Evolutionary conservation across 1,139 yeast species (phyloP).

Genomic region (Pichia terricola): DNA sequence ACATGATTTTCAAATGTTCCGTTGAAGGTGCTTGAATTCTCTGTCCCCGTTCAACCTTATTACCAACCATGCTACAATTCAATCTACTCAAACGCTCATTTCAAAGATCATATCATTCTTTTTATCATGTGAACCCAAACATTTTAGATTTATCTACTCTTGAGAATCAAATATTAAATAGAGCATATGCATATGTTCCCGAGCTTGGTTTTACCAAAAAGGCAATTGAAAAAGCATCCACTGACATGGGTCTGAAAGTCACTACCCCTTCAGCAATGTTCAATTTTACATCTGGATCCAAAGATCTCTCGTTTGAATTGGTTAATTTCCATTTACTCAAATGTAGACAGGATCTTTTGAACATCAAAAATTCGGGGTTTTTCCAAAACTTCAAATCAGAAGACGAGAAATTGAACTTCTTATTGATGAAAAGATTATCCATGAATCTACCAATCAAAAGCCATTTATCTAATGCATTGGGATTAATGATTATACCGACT

Average conservation of each 20-base stretch:
- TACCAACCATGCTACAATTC: too few species aligned
- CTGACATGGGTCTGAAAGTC: slow-evolving; percentile 45
- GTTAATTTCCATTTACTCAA: slow-evolving; percentile 56
- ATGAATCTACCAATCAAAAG: slow-evolving; percentile 48
- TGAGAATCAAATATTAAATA: slow-evolving; percentile 30
- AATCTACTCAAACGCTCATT: too few species aligned
- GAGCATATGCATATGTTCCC: slow-evolving; percentile 53
- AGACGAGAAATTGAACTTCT: slow-evolving; percentile 30
- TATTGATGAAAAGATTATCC: slow-evolving; percentile 52
- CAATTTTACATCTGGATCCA: slow-evolving; percentile 31
- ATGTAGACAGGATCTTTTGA: slow-evolving; percentile 38
- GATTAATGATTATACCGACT: slow-evolving; percentile 45
- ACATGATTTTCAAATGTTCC: too few species aligned
- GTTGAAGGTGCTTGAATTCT: too few species aligned
- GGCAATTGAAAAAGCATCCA: slow-evolving; percentile 54
- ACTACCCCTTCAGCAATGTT: slow-evolving; percentile 62
- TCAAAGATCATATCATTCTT: slow-evolving; percentile 17
- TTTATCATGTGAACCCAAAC: slow-evolving; percentile 22
- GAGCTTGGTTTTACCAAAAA: slow-evolving; percentile 54
- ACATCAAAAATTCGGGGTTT: slow-evolving; percentile 21
- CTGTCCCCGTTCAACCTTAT: too few species aligned
- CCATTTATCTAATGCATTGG: slow-evolving; percentile 40
- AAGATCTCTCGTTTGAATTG: slow-evolving; percentile 38
- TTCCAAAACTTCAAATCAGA: slow-evolving; percentile 17
- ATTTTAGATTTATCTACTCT: slow-evolving; percentile 16